Base-by-base conservation (phyloP, 352 stramenopile genomes). In the Phytophthora ohioensis region DNA sequence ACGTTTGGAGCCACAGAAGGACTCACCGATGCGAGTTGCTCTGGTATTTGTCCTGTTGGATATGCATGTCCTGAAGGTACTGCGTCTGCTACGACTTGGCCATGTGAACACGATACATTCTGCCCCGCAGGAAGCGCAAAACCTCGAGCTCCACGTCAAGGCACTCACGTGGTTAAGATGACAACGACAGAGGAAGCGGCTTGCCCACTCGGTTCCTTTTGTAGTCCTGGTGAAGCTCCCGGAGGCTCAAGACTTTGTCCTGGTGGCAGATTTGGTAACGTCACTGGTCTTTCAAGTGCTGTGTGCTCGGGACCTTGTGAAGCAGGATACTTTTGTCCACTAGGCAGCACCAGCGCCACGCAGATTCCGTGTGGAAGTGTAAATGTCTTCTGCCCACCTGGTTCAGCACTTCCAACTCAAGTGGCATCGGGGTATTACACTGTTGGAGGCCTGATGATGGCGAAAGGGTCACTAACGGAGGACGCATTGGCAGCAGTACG, bases 61-160 rank as follows among this genome's bases (percentile, higher is more conserved):
- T 95, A 83, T 64, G 91, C 81, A 35, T 92, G 86, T 47, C 82
- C 86, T 1, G 21, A 57, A 41, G 86, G 84, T 10, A 91, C 79
- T 35, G 75, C 82, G 8, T 83, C 80, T 6, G 52, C 78, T 3
- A 91, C 79, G 0, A 58, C 76, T 8, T 69, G 60, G 7, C 73
- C 56, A 5, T 91, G 83, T 46, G 73, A 73, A 13, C 67, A 64
- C 2, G 74, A 58, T 2, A 64, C 30, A 7, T 73, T 76, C 31
- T 76, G 69, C 41, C 64, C 64, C 1, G 35, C 17, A 36, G 57
- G 69, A 48, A 87, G 77, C 15, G 58, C 56, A 10, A 32, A 43
- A 4, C 77, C 79, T 10, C 55, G 64, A 52, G 48, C 21, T 21
- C 48, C 73, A 0, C 42, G 35, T 11, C 30, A 17, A 47, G 81